phyloP scores from a whole-genome alignment of 208 protist genomes.

The Leishmania tarentolae region DNA sequence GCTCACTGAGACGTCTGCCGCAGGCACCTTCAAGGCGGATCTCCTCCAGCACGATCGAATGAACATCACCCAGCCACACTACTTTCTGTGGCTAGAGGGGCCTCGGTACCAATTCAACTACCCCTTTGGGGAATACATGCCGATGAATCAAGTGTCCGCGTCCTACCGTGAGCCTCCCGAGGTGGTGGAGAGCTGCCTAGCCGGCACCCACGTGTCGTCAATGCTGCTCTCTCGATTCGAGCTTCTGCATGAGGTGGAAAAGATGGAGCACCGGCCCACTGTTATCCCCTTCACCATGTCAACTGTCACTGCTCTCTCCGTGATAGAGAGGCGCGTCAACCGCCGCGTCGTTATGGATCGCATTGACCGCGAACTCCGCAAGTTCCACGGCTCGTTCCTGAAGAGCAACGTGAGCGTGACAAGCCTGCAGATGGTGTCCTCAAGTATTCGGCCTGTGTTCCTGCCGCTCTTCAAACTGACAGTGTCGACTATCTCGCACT shows the following conservation, averaged over 20 bases:
- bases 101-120: constrained; percentile 88
- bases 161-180: constrained; percentile 79
- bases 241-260: constrained; percentile 76
- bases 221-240: constrained; percentile 91
- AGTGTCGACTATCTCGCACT: constrained; percentile 63
- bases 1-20: constrained; percentile 67
- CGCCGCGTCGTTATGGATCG: constrained; percentile 62
- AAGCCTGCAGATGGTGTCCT: constrained; percentile 62
- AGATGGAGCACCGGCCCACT: constrained; percentile 54
- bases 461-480: constrained; percentile 77
- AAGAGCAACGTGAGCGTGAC: constrained; percentile 74
- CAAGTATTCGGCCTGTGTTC: constrained; percentile 80
- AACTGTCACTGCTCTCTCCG: constrained; percentile 77
- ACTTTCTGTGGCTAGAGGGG: constrained; percentile 81
- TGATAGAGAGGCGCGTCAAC: constrained; percentile 75
- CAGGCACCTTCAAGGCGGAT: constrained; percentile 77
- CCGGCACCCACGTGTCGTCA: constrained; percentile 83
- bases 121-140: constrained; percentile 84
- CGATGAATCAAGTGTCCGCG: constrained; percentile 83
- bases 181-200: constrained; percentile 70
- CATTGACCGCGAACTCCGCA: constrained; percentile 79
- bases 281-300: constrained; percentile 90
- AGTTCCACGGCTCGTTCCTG: constrained; percentile 88
- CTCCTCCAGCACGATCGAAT: constrained; percentile 80
- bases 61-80: constrained; percentile 78